These are phyloP conservation scores for Populus davidiana DNA, from an alignment of 345 rosid species.

Conservation along the genomic window DNA sequence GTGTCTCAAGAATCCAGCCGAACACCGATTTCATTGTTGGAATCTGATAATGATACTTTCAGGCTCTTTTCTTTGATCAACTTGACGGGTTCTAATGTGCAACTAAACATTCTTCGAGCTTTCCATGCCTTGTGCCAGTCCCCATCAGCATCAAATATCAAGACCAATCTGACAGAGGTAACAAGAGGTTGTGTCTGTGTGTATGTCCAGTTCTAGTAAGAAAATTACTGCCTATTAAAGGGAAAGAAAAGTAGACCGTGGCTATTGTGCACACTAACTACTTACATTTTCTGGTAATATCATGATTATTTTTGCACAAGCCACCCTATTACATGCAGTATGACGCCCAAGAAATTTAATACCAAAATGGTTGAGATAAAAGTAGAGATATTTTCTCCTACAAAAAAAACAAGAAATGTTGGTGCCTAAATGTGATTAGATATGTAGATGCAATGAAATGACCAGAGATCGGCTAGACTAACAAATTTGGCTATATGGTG, in stretches of 20 bases:
- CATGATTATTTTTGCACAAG: neutral
- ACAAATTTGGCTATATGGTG: neutral
- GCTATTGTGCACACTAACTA: neutral
- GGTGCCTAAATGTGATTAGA: neutral
- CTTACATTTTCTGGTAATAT: neutral
- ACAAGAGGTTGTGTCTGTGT: neutral
- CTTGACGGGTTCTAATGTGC: conserved; percentile 47
- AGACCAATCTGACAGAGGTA: conserved; percentile 56
- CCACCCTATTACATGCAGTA: neutral
- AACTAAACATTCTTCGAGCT: conserved; percentile 49
- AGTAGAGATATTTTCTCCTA: neutral
- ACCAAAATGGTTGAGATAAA: neutral
- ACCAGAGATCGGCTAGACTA: neutral
- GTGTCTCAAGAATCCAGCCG: conserved; percentile 36
- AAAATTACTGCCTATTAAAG: conserved; percentile 3
- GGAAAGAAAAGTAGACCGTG: neutral
- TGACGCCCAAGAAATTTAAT: neutral
- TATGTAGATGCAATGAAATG: neutral
- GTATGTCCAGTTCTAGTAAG: neutral
- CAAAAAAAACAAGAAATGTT: neutral
- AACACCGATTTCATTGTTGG: conserved; percentile 41
- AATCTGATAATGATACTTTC: conserved; percentile 48
- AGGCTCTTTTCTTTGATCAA: conserved; percentile 54
- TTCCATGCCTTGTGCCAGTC: conserved; percentile 59
- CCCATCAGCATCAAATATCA: conserved; percentile 41